Percentiles rank a stretch among this genome's conserved stretches.
Conservation (phyloP, 2,329 filamentous ascomycete genomes). For the Coniella vitis region DNA sequence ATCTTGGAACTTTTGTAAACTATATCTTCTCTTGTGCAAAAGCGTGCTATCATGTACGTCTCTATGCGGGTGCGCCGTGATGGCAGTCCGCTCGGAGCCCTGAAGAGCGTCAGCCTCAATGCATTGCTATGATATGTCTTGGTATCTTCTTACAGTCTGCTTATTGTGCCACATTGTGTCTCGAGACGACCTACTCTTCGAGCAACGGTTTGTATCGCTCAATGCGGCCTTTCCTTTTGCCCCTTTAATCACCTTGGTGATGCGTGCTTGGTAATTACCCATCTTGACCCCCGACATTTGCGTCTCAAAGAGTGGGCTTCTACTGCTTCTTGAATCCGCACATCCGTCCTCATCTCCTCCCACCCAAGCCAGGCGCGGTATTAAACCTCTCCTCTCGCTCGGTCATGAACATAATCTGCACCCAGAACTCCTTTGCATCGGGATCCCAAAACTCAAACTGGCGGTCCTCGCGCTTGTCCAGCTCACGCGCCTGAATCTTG, state of each 20-base stretch:
- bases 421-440: slow-evolving; percentile 94
- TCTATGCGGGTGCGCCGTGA: no score
- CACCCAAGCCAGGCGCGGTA: slow-evolving; percentile 54
- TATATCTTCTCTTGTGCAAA: no score
- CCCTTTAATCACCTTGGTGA: no score
- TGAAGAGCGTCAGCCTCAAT: slow-evolving; percentile 3
- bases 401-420: slow-evolving; percentile 97
- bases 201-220: no score
- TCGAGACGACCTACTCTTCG: neutral
- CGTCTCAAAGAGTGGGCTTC: no score
- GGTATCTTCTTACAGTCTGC: neutral
- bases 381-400: slow-evolving; percentile 89
- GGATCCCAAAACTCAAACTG: slow-evolving; percentile 96
- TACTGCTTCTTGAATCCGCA: neutral
- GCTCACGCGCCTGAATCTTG: slow-evolving; percentile 88
- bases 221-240: no score
- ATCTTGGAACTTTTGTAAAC: no score
- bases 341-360: slow-evolving; percentile 32
- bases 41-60: no score
- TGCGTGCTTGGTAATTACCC: no score
- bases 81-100: no score
- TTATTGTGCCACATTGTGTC: neutral
- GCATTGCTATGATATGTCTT: neutral
- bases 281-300: no score
- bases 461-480: slow-evolving; percentile 79